phyloP scores from a whole-genome alignment of 352 stramenopile species.

The Nothophytophthora sp. region DNA sequence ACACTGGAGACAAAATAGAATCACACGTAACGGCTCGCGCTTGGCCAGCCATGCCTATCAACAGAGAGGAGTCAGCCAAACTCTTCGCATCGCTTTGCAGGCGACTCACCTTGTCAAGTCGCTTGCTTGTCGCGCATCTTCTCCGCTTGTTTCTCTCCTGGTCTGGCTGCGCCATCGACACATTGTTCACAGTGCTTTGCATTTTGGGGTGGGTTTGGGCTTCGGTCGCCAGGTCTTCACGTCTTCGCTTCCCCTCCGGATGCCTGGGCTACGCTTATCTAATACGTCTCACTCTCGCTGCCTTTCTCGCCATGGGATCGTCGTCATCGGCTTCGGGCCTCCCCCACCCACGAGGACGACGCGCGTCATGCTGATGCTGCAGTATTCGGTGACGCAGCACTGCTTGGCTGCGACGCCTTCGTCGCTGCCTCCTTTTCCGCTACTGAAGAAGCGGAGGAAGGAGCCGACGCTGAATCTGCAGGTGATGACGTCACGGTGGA shows the following conservation, averaged over 20 bases:
- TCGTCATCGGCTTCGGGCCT: not conserved
- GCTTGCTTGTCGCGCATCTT: too few species aligned
- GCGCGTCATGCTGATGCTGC: slow-evolving; percentile 14
- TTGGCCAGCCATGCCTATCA: too few species aligned
- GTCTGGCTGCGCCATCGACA: not conserved
- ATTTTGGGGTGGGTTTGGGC: slow-evolving; percentile 33
- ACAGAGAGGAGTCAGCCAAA: slow-evolving; percentile 1
- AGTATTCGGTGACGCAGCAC: slow-evolving; percentile 1
- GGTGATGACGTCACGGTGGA: not conserved
- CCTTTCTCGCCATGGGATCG: too few species aligned
- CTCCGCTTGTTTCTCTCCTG: too few species aligned
- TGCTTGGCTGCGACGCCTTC: not conserved
- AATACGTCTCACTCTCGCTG: slow-evolving; percentile 21
- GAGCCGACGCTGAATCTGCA: slow-evolving; percentile 2
- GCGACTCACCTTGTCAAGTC: not conserved
- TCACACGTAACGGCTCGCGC: slow-evolving; percentile 12
- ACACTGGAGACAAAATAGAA: slow-evolving; percentile 6
- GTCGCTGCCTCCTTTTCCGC: not conserved
- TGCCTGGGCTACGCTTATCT: too few species aligned
- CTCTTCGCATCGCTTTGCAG: not conserved
- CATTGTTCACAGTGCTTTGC: slow-evolving; percentile 31
- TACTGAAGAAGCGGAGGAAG: slow-evolving; percentile 1
- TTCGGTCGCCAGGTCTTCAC: slow-evolving; percentile 18
- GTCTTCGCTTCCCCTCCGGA: too few species aligned
- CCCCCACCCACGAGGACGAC: not conserved